Evolutionary conservation across 495 filamentous ascomycete species (phyloP).

Genomic region (Friedmanniomyces simplex): DNA sequence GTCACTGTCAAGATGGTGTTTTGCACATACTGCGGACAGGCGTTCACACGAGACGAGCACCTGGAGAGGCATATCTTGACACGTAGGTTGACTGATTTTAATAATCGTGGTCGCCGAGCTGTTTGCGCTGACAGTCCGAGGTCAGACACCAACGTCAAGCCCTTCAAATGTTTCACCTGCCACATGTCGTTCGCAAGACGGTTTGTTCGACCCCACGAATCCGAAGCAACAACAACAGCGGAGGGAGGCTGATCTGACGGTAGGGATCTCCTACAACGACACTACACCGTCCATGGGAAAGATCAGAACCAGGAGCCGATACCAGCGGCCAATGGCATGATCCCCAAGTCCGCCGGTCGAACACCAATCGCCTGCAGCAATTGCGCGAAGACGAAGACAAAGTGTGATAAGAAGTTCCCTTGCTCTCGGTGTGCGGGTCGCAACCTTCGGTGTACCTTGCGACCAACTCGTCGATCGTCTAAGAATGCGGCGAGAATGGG

Average conservation of each 20-base stretch:
- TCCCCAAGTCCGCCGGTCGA: constrained; percentile 34
- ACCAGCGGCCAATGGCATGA: constrained; percentile 31
- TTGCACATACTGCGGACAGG: constrained; percentile 54
- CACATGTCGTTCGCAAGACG: constrained; percentile 52
- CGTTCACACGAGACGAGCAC: constrained; percentile 57
- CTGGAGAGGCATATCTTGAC: constrained; percentile 51
- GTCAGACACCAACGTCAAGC: constrained; percentile 56
- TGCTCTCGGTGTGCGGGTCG: constrained; percentile 49
- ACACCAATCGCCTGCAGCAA: constrained; percentile 37
- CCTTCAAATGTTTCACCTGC: constrained; percentile 48
- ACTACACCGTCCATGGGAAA: constrained; percentile 39
- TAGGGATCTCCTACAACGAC: constrained; percentile 51
- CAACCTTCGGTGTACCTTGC: constrained; percentile 44
- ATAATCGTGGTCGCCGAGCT: too few species aligned
- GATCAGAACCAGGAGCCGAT: constrained; percentile 34
- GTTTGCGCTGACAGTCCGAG: constrained; percentile 1
- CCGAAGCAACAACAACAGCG: too few species aligned
- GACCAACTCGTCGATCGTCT: constrained; percentile 46
- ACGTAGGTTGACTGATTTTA: constrained; percentile 33
- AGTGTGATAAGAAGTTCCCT: constrained; percentile 57
- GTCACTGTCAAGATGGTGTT: constrained; percentile 36
- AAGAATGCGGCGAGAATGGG: constrained; percentile 33
- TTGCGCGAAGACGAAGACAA: constrained; percentile 42
- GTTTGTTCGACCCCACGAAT: constrained; percentile 30
- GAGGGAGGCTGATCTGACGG: constrained; percentile 6